Evolutionary conservation across 192 early-diverging fungal species (phyloP).

Genomic region (Mortierella hygrophila): DNA sequence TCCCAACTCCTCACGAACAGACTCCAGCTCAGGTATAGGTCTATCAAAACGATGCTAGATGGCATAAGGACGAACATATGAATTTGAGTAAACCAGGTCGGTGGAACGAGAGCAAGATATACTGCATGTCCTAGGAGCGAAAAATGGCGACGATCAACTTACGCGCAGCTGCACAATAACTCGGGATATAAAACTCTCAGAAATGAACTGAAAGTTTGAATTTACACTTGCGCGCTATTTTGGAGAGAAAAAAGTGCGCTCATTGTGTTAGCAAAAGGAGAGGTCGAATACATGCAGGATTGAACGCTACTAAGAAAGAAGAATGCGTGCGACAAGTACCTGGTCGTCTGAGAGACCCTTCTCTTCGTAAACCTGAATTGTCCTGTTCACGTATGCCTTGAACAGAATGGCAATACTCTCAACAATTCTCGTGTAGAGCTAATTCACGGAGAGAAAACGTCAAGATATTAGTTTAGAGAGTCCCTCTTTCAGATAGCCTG

Average conservation of each 20-base stretch:
- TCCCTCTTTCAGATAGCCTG: too few relatives aligned
- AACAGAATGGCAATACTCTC: slow-evolving; percentile 73
- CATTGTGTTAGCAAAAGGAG: neutral
- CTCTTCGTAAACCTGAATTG: slow-evolving; percentile 61
- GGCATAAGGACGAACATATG: slow-evolving; percentile 60
- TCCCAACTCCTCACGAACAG: slow-evolving; percentile 63
- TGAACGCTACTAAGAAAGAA: neutral
- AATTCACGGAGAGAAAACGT: neutral
- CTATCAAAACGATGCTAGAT: slow-evolving; percentile 79
- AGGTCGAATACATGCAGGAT: neutral
- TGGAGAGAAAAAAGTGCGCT: neutral
- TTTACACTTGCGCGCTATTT: slow-evolving; percentile 46
- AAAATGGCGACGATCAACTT: neutral
- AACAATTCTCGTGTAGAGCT: slow-evolving; percentile 82
- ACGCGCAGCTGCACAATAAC: slow-evolving; percentile 51
- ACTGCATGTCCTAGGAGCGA: neutral
- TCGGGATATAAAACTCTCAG: slow-evolving; percentile 55
- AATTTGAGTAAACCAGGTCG: neutral
- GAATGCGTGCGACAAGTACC: slow-evolving; percentile 1
- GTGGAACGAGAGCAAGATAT: slow-evolving; percentile 53
- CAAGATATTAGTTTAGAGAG: neutral
- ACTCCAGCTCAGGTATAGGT: slow-evolving; percentile 85
- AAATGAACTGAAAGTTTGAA: slow-evolving; percentile 57
- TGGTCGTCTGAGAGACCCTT: slow-evolving; percentile 51
- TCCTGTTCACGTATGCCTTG: slow-evolving; percentile 69